Evolutionary conservation across 2,329 filamentous ascomycete genomes (phyloP), one percentile per base, ranked within the genome.

Genomic region (Ophiostoma triangulosporum): DNA sequence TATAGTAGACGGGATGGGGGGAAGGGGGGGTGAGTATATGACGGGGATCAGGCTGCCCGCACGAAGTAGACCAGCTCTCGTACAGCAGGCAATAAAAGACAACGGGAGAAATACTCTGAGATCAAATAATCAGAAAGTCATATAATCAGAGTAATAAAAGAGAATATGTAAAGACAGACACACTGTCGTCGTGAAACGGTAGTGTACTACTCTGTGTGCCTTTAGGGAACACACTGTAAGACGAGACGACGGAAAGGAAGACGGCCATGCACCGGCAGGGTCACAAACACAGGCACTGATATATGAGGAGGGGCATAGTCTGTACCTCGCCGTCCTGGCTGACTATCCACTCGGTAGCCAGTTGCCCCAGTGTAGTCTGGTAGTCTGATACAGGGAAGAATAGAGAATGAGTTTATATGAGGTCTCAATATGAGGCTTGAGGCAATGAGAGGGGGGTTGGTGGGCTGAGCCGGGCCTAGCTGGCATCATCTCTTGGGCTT

Each of bases 121-220:
- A 40, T 12, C 22, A 22, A 40, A 9, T 6, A 15, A 45, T 8
- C 22, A 27, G 14, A 15, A 9, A 15, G 17, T 3, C 6, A 24
- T 4, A 45, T 17, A 12, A 38, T 6, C 17, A 49, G 33, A 49
- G 15, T 6, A 26, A 24, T 3, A 26, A 22, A 6, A 50, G n/a
- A 36, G 35, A 29, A 29, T 24, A 45, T 14, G 3, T 17, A 36
- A 17, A 36, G n/a, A 6, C 12, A 50, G 7, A 14, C 24, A 35
- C 27, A 32, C 27, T 4, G 3, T 22, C 31, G n/a, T n/a, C n/a
- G n/a, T n/a, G n/a, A 46, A 29, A 32, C 27, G 60, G 60, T 38
- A 20, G 38, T 24, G 57, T 60, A 38, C 61, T 60, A 38, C 61
- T 62, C 60, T 64, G 65, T 66, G 63, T n/a, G 62, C 60, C 54